Base-by-base conservation (phyloP, 116 monocot genomes). In the Phalaenopsis hybrid region DNA sequence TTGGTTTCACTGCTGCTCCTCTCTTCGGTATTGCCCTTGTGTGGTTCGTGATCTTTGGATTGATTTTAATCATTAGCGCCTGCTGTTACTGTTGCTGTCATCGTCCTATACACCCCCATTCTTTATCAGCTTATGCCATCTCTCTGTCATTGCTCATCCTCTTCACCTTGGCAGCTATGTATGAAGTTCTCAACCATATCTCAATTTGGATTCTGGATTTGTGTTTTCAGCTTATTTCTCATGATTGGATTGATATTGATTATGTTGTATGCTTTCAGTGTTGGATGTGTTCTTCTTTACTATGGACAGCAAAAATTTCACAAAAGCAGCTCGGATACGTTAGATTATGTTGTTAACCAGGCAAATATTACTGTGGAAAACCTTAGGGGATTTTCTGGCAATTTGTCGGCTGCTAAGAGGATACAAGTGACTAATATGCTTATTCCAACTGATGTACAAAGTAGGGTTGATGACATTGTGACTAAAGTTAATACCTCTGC, bases 291-390 rank as follows among this genome's bases (percentile, higher is more conserved):
- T 28, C 78, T 95, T 79, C 41, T 95, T 76, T 95, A 90, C 79
- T 73, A 43, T 63, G 91, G 95, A 12, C 93, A 93, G 73, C 90
- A 86, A 9, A 91, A 89, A 67, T 93, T 95, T 75, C 88, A 95
- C 70, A 21, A 41, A 5, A 95, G 87, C 90, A 95, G 91, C 5
- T 84, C 87, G 18, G 81, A 45, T 57, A 95, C 95, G n/a, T 63
- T 95, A 83, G 83, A 93, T 69, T 95, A 86, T 79, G 86, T 95
- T 51, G 91, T 90, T n/a, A 58, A 76, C 13, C 91, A 95, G 67
- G 82, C 93, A 16, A 81, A 87, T 78, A 74, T 78, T 11, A 93
- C 93, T 0, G 95, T 90, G 10, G 83, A 91, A 41, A 95, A 91
- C 57, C 90, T 95, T 20, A 82, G 83, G 68, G 89, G 89, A 46